Percentiles rank a stretch among this genome's conserved stretches.
These are phyloP conservation scores for Ogataea sp. DNA, from an alignment of 805 yeast species.

Conservation along the genomic window DNA sequence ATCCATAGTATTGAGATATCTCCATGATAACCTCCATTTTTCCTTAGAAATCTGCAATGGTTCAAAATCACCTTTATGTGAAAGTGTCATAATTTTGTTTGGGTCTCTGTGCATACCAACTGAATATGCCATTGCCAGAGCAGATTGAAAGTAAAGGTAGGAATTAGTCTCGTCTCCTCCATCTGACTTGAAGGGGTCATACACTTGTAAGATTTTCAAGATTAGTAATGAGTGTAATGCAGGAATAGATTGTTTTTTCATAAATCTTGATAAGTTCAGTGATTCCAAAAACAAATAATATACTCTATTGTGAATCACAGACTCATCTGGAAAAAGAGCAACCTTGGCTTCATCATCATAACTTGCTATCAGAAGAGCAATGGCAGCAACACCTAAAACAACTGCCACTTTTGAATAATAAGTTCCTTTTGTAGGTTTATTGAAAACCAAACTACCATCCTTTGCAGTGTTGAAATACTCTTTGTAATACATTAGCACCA, in stretches of 20 bases:
- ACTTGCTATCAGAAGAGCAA: neutral
- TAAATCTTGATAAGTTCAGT: neutral
- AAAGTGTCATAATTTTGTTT: neutral
- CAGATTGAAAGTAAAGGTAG: neutral
- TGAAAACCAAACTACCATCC: neutral
- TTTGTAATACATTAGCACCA: neutral
- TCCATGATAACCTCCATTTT: slow-evolving; percentile 1
- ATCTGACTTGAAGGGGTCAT: neutral
- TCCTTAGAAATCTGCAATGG: neutral
- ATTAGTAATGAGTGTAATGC: slow-evolving; percentile 1
- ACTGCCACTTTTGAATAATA: neutral
- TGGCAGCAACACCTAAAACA: neutral
- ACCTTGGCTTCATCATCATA: neutral
- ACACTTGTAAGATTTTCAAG: neutral
- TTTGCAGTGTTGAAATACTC: neutral
- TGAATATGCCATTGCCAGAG: neutral
- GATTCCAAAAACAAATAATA: neutral
- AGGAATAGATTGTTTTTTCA: neutral
- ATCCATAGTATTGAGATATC: neutral
- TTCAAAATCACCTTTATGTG: neutral
- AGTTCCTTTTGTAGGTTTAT: neutral
- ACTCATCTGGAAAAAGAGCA: neutral
- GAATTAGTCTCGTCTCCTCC: neutral
- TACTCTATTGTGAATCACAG: neutral
- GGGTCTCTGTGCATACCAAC: slow-evolving; percentile 2